phyloP scores from a whole-genome alignment of 768 basidiomycete species.

The Amanita rimosa region DNA sequence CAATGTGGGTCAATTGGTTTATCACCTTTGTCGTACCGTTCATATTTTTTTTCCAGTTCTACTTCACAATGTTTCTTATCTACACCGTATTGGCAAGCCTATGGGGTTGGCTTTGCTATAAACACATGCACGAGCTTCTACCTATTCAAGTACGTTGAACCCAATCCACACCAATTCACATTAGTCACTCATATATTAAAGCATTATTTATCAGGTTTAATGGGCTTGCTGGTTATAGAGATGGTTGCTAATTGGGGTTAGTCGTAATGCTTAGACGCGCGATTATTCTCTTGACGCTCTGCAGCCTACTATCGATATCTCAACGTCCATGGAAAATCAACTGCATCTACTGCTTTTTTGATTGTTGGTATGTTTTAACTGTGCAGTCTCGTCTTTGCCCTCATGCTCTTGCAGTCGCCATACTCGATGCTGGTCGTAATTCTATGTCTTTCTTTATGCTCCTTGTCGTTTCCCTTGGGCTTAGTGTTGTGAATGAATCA shows the following conservation, averaged over 20 bases:
- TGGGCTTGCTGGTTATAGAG: conserved; percentile 82
- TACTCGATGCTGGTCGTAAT: conserved; percentile 90
- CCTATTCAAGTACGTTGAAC: conserved; percentile 62
- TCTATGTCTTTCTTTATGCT: conserved; percentile 94
- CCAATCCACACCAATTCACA: neutral
- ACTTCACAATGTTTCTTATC: conserved; percentile 72
- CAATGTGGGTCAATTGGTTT: conserved; percentile 47
- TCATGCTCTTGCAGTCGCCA: conserved; percentile 52
- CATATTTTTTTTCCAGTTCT: conserved; percentile 47
- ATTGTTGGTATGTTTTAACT: conserved; percentile 59
- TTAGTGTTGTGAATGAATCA: conserved; percentile 85
- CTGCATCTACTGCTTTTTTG: conserved; percentile 78
- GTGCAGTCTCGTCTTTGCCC: conserved; percentile 1
- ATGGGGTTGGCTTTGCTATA: conserved; percentile 83
- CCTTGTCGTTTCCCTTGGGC: conserved; percentile 82
- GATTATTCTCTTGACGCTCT: conserved; percentile 5
- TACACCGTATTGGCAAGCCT: conserved; percentile 55
- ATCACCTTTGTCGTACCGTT: conserved; percentile 3
- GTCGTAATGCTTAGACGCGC: conserved; percentile 10
- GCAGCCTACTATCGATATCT: conserved; percentile 90
- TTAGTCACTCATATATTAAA: conserved; percentile 17
- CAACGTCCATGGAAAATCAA: conserved; percentile 71
- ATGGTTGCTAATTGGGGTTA: conserved; percentile 88
- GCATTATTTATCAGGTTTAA: conserved; percentile 87
- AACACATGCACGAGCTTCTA: conserved; percentile 71